Base-by-base conservation (phyloP, 2,329 filamentous ascomycete species). In the Aureobasidium mangrovei region DNA sequence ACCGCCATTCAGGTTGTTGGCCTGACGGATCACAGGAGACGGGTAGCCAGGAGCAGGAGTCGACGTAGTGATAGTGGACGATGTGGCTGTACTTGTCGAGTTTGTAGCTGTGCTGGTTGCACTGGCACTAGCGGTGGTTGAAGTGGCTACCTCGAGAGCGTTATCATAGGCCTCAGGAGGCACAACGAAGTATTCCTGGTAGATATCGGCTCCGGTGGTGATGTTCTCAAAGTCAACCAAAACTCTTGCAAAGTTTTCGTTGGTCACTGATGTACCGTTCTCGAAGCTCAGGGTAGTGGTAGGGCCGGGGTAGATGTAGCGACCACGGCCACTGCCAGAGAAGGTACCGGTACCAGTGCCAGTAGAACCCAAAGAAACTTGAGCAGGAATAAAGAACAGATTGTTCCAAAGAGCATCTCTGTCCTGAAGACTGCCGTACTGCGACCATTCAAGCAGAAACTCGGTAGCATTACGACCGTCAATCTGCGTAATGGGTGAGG, bases 381-480 rank as follows among this genome's bases (percentile, higher is more conserved):
- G 67, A 0, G 70, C 69, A 12, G 75, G 64, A 31, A 71, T 64
- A 56, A 75, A 75, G 61, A 76, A 76, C 7, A 75, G 61, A 53
- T 72, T 72, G 64, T 75, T 76, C 66, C 76, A 83, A 57, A 80
- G 69, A 28, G 79, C 79, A 66, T 83, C 80, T 1, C 70, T 71
- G 58, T 83, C 80, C 58, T 83, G 80, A 31, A 75, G 71, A 29
- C 65, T 69, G 54, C 77, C 75, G 51, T 68, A 69, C 47, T 74
- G 67, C 7, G 74, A 71, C 63, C 72, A 74, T 2, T 76, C 69
- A 40, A 75, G 68, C 18, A 82, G 67, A 56, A 72, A 77, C 0
- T 70, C 70, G 4, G 72, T 71, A 3, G 75, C 78, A 41, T 81
- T 71, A 42, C 75, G 64, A n/a, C 77, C 80, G 60, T 84, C 79